A percentile compares a stretch with the other conserved stretches of the same genome.
These are phyloP conservation scores for Elsinoe fawcettii DNA, from an alignment of 2,329 filamentous ascomycete genomes.

Conservation along the genomic window DNA sequence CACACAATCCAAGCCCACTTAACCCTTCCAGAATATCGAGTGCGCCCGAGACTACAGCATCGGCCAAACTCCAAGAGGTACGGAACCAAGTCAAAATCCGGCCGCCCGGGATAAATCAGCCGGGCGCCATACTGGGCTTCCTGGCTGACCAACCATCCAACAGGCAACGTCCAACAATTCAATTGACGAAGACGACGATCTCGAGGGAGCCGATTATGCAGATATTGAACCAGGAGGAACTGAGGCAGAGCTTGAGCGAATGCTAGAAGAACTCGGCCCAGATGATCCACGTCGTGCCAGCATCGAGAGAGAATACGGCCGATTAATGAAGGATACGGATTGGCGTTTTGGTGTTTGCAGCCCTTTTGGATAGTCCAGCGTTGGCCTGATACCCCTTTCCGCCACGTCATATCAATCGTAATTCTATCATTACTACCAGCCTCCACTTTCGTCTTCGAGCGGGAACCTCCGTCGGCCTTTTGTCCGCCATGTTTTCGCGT, in stretches of 20 bases:
- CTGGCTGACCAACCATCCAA: slow-evolving; percentile 37
- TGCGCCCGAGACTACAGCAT: slow-evolving; percentile 14
- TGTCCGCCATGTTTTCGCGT: neutral
- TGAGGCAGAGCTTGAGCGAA: slow-evolving; percentile 53
- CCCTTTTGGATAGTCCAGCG: slow-evolving; percentile 14
- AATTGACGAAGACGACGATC: slow-evolving; percentile 34
- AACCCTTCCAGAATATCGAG: slow-evolving; percentile 25
- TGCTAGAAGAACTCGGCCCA: slow-evolving; percentile 12
- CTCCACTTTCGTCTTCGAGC: neutral
- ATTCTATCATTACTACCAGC: neutral
- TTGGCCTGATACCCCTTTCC: slow-evolving; percentile 13
- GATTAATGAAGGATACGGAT: slow-evolving; percentile 12
- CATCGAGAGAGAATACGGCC: slow-evolving; percentile 3
- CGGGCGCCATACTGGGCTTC: slow-evolving; percentile 66
- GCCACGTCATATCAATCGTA: slow-evolving; percentile 10
- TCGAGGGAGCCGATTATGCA: slow-evolving; percentile 53
- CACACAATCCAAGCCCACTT: slow-evolving; percentile 26
- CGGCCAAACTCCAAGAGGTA: slow-evolving; percentile 16
- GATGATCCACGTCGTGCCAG: slow-evolving; percentile 4
- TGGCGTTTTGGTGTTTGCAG: slow-evolving; percentile 16
- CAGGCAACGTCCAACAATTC: slow-evolving; percentile 4
- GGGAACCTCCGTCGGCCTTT: neutral
- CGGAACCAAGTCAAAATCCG: slow-evolving; percentile 37
- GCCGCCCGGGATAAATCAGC: slow-evolving; percentile 69
- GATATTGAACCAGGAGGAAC: slow-evolving; percentile 50